phyloP scores from a whole-genome alignment of 148 eudicot genomes.

The Selenicereus undatus region DNA sequence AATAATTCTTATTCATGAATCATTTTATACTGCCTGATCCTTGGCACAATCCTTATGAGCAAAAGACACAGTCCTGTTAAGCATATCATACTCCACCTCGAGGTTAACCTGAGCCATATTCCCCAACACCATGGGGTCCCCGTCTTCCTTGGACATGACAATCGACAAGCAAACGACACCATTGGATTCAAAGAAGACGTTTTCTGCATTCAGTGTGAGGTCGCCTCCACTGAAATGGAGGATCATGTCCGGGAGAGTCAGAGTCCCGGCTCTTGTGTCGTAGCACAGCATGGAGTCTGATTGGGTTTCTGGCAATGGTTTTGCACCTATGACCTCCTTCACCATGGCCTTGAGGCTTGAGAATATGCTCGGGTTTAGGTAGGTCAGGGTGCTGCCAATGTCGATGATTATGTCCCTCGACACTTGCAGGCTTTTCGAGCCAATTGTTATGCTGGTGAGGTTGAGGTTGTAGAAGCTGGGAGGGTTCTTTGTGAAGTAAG shows the following conservation, averaged over 20 bases:
- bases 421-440: slow-evolving; percentile 11
- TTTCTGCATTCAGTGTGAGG: slow-evolving; percentile 15
- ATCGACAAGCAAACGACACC: slow-evolving; percentile 28
- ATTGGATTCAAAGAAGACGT: slow-evolving; percentile 14
- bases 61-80: slow-evolving; percentile 23
- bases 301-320: slow-evolving; percentile 19
- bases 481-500: background rate
- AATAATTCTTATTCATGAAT: background rate
- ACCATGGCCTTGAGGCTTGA: slow-evolving; percentile 24
- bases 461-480: slow-evolving; percentile 28
- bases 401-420: slow-evolving; percentile 32
- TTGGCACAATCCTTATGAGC: slow-evolving; percentile 29
- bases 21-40: background rate
- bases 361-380: slow-evolving; percentile 25
- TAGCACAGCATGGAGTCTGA: slow-evolving; percentile 28
- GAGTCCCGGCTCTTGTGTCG: background rate
- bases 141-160: slow-evolving; percentile 1
- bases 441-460: slow-evolving; percentile 29
- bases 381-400: slow-evolving; percentile 35
- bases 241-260: slow-evolving; percentile 25
- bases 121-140: slow-evolving; percentile 29
- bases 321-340: slow-evolving; percentile 13
- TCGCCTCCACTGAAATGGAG: slow-evolving; percentile 34
- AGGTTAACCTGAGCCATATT: slow-evolving; percentile 37
- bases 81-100: slow-evolving; percentile 27